Evolutionary conservation across 805 yeast genomes (phyloP), one percentile per base, ranked within the genome.

Genomic region (Yarrowia alimentaria): DNA sequence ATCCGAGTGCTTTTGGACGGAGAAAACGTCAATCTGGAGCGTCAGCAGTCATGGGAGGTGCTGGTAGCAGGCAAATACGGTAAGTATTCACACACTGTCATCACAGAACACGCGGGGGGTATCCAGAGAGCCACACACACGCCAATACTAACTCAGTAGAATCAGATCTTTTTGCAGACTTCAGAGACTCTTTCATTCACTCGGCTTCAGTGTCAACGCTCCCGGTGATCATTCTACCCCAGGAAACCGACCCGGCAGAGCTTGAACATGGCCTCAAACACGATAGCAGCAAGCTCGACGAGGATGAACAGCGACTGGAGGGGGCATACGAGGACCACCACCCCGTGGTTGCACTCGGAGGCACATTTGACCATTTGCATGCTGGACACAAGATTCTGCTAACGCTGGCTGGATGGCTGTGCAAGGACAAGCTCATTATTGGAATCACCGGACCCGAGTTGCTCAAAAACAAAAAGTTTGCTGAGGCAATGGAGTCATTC

Each of bases 291-390:
- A n/a, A n/a, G n/a, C 29, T 24, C 28, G 17, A 47, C 30, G 16
- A 21, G 30, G 18, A 54, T 11, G 37, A 40, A 21, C 24, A 29
- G 17, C 20, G 6, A 5, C 32, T 45, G 13, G 51, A 48, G 7
- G 54, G 18, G 54, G 56, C 31, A 56, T 49, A 21, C 20, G 35
- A 21, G 59, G 61, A 28, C 29, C 53, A 19, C 56, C 42, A 48
- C 25, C 31, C 55, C 24, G 56, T 54, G 5, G 62, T 58, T 3
- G 66, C 96, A 0, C 81, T 91, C 1, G 99, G 99, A 0, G 99
- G 99, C 0, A 93, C 99, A 0, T 93, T 93, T 68, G 99, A 93
- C 62, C 98, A 93, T 67, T 62, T 93, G 28, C 99, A 93, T 60
- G 95, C 85, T 61, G 99, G 98, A 0, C 99, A 93, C 67, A 87